These are phyloP conservation scores for Plantago lanceolata DNA, from an alignment of 305 asterid genomes.

Conservation along the genomic window DNA sequence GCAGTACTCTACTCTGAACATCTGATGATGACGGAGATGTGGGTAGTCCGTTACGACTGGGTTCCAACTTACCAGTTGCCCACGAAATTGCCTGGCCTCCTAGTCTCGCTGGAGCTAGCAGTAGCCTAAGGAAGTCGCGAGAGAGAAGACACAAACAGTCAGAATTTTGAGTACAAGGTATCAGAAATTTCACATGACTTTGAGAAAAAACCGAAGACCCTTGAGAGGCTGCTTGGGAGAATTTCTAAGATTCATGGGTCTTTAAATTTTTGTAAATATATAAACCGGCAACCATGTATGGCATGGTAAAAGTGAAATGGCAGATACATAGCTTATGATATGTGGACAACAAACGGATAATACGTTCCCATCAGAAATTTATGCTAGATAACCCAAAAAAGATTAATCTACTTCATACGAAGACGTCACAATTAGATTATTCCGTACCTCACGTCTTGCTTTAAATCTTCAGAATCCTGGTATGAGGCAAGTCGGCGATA, in stretches of 20 bases:
- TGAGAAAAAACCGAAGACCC: not conserved
- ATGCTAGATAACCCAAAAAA: not conserved
- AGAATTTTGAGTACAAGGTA: not conserved
- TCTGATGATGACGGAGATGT: conserved; percentile 82
- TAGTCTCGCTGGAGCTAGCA: conserved; percentile 62
- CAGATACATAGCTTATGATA: too few species aligned
- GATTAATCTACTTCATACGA: not conserved
- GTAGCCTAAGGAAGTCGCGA: conserved; percentile 35
- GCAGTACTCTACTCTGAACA: conserved; percentile 80
- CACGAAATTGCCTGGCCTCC: conserved; percentile 71
- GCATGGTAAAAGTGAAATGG: too few species aligned
- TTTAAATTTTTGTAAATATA: too few species aligned
- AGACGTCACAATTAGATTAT: not conserved
- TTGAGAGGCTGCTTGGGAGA: not conserved
- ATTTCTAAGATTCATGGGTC: not conserved
- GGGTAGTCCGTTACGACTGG: conserved; percentile 68
- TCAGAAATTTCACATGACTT: not conserved
- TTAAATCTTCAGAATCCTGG: conserved; percentile 57
- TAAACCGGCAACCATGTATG: too few species aligned
- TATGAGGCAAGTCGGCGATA: conserved; percentile 60
- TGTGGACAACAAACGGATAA: too few species aligned
- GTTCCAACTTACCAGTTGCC: conserved; percentile 69
- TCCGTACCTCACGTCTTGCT: conserved; percentile 62
- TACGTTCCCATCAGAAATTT: not conserved
- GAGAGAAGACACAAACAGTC: not conserved